Conservation (phyloP, 805 yeast genomes). For the Hagleromyces aurorensis region DNA sequence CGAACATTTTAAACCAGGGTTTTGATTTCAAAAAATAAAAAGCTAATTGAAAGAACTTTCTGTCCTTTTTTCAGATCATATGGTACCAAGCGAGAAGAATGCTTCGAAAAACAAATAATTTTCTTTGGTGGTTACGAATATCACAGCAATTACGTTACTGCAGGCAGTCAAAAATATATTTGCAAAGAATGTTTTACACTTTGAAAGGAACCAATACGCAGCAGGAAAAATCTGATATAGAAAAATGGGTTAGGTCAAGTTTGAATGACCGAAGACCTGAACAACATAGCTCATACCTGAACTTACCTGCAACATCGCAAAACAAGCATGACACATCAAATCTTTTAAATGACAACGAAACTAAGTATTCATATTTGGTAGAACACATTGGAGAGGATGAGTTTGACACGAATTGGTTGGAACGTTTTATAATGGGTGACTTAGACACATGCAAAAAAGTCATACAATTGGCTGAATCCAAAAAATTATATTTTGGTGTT, state of each 20-base stretch:
- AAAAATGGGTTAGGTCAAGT: slow-evolving; percentile 12
- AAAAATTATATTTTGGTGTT: slow-evolving; percentile 11
- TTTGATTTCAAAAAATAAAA: too few relatives aligned
- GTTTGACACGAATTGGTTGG: slow-evolving; percentile 12
- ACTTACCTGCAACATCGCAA: slow-evolving; percentile 1
- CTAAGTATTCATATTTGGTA: slow-evolving; percentile 1
- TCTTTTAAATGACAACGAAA: neutral
- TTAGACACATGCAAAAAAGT: slow-evolving; percentile 7
- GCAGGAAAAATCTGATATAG: slow-evolving; percentile 10
- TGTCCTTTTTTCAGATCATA: too few relatives aligned
- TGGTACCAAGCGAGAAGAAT: too few relatives aligned
- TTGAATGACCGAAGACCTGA: slow-evolving; percentile 9
- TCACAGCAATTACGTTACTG: too few relatives aligned
- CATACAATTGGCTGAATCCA: slow-evolving; percentile 4
- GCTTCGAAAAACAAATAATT: too few relatives aligned
- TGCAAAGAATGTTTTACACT: slow-evolving; percentile 5
- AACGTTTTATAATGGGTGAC: slow-evolving; percentile 13
- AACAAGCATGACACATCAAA: neutral
- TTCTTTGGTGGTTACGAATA: too few relatives aligned
- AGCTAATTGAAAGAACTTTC: too few relatives aligned
- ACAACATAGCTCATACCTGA: too few relatives aligned
- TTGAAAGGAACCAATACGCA: slow-evolving; percentile 4
- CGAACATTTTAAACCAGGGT: too few relatives aligned
- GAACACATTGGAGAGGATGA: slow-evolving; percentile 6
- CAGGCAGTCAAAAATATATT: too few relatives aligned